These are phyloP conservation scores for Plasmodium coatneyi DNA, from an alignment of 169 alveolate genomes.

Conservation along the genomic window DNA sequence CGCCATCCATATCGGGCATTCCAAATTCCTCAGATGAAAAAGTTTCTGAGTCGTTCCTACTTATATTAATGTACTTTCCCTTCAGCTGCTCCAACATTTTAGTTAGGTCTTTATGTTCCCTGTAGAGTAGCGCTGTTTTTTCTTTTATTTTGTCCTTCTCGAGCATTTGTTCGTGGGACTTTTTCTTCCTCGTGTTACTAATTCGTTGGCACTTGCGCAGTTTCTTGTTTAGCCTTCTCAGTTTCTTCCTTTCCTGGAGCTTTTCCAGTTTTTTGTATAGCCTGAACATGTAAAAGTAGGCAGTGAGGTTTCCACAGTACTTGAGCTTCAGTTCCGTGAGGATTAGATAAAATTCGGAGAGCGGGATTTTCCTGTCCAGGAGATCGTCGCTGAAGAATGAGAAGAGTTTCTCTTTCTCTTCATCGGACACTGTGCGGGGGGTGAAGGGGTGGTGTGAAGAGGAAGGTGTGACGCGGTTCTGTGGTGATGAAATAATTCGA, in stretches of 20 bases:
- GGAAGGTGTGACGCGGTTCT: not conserved
- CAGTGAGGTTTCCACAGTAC: conserved; percentile 65
- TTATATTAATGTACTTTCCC: conserved; percentile 11
- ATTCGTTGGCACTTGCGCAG: conserved; percentile 41
- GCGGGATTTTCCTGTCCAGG: conserved; percentile 62
- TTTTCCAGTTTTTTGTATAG: conserved; percentile 45
- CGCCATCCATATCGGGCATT: conserved; percentile 4
- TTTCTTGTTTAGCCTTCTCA: conserved; percentile 63
- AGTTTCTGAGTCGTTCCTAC: conserved; percentile 26
- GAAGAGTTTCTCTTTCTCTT: conserved; percentile 74
- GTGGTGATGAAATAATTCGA: not conserved
- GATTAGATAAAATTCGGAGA: conserved; percentile 79
- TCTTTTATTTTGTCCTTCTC: conserved; percentile 30
- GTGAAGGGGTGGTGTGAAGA: not conserved
- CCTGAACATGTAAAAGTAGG: conserved; percentile 76
- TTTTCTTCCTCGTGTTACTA: conserved; percentile 4
- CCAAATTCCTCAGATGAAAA: conserved; percentile 13
- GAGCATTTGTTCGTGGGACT: conserved; percentile 12
- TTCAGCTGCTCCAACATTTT: conserved; percentile 67
- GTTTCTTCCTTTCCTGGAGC: conserved; percentile 7
- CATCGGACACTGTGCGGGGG: conserved; percentile 56
- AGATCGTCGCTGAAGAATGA: conserved; percentile 79
- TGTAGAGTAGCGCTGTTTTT: conserved; percentile 36
- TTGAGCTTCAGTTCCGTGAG: conserved; percentile 77
- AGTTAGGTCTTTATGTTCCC: conserved; percentile 25